phyloP scores from a whole-genome alignment of 331 rosid genomes.

The Acacia concinna region DNA sequence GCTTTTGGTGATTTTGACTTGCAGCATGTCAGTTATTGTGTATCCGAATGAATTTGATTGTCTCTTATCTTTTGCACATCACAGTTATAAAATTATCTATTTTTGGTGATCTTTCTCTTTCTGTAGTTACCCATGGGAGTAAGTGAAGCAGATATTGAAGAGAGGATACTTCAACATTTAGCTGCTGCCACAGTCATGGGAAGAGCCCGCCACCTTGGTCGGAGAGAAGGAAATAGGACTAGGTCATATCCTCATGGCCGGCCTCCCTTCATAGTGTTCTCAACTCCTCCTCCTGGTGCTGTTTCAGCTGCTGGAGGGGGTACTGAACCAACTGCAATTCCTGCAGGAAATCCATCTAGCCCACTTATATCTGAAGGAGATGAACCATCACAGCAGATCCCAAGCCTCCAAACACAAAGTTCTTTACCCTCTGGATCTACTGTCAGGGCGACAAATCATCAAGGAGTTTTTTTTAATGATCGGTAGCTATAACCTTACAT shows the following conservation, averaged over 20 bases:
- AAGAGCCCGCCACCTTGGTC: conserved; percentile 60
- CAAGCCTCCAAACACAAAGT: conserved; percentile 41
- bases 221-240: conserved; percentile 60
- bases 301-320: conserved; percentile 45
- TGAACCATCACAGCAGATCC: conserved; percentile 47
- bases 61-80: conserved; percentile 15
- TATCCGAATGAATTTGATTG: conserved; percentile 14
- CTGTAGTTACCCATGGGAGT: conserved; percentile 59
- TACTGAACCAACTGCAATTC: conserved; percentile 45
- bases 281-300: conserved; percentile 46
- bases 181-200: conserved; percentile 91
- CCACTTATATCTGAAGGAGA: conserved; percentile 46
- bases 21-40: conserved; percentile 60
- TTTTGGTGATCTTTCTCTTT: conserved; percentile 2
- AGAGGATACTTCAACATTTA: conserved; percentile 78
- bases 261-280: conserved; percentile 57
- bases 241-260: conserved; percentile 59
- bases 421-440: conserved; percentile 53
- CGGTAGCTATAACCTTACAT: conserved; percentile 46
- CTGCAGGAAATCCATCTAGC: conserved; percentile 52
- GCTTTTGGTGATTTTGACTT: conserved; percentile 67
- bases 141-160: conserved; percentile 65
- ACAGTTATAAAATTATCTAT: conserved; percentile 24
- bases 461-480: conserved; percentile 40
- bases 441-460: conserved; percentile 41